Conservation (phyloP, 169 alveolate genomes). For the Cryptosporidium canis region DNA sequence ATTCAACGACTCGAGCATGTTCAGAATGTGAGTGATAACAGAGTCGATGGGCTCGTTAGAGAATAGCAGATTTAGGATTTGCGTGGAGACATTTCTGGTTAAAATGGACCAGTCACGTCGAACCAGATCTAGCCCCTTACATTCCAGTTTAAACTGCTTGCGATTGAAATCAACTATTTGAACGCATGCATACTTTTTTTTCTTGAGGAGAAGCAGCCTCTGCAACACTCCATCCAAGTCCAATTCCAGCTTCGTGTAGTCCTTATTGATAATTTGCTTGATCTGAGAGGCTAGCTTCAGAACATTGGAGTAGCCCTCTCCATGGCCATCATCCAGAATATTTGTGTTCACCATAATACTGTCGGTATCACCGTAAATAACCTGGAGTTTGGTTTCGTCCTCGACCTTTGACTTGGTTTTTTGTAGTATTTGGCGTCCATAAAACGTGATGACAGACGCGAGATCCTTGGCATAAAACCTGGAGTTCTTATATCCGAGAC, state of each 20-base stretch:
- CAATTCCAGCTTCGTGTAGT: constrained; percentile 93
- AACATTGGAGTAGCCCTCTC: constrained; percentile 81
- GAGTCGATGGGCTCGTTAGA: constrained; percentile 46
- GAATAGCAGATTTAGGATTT: constrained; percentile 6
- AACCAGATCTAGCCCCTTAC: constrained; percentile 98
- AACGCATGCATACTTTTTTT: constrained; percentile 97
- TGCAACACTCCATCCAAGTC: constrained; percentile 97
- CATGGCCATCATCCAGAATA: constrained; percentile 81
- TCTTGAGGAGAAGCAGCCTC: constrained; percentile 93
- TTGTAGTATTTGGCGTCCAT: constrained; percentile 89
- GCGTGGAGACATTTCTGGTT: constrained; percentile 82
- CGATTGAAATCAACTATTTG: constrained; percentile 82
- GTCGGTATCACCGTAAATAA: constrained; percentile 99
- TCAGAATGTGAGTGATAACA: constrained; percentile 5
- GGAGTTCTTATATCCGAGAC: constrained; percentile 96
- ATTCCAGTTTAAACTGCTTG: constrained; percentile 85
- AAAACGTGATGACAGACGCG: constrained; percentile 97
- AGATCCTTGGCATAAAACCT: constrained; percentile 97
- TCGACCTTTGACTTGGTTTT: constrained; percentile 93
- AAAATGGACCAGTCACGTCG: constrained; percentile 98
- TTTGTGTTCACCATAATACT: constrained; percentile 97
- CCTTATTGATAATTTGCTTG: constrained; percentile 88
- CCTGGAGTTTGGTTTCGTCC: constrained; percentile 87
- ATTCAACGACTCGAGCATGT: constrained; percentile 37
- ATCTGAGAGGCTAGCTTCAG: constrained; percentile 89